Percentiles rank a stretch among this genome's conserved stretches.
Conservation (phyloP, 305 asterid species). For the Caryopteris hybrid region DNA sequence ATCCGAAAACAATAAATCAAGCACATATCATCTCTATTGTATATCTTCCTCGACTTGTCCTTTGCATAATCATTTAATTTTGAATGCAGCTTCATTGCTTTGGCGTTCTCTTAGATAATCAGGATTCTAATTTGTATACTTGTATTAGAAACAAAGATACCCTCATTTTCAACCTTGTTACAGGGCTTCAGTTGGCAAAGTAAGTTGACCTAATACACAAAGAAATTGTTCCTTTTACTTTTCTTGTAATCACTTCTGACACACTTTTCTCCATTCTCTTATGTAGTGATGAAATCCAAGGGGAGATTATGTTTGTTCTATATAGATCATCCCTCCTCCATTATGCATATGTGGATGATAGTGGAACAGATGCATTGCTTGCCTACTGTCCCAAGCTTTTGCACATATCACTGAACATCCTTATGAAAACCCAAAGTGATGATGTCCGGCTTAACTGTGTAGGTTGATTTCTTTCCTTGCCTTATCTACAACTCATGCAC, state of each 20-base stretch:
- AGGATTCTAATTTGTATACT: slow-evolving; percentile 42
- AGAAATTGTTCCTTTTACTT: slow-evolving; percentile 5
- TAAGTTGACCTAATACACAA: slow-evolving; percentile 31
- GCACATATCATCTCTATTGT: slow-evolving; percentile 4
- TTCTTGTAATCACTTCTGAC: slow-evolving; percentile 8
- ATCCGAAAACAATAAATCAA: slow-evolving; percentile 2
- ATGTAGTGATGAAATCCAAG: slow-evolving; percentile 83
- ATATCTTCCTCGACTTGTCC: slow-evolving; percentile 1
- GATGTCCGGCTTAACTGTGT: slow-evolving; percentile 84
- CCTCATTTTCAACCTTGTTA: slow-evolving; percentile 68
- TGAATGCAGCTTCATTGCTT: slow-evolving; percentile 85
- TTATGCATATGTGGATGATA: slow-evolving; percentile 39
- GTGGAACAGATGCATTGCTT: slow-evolving; percentile 39
- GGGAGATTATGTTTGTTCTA: slow-evolving; percentile 85
- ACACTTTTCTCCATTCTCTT: slow-evolving; percentile 19
- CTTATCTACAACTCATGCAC: slow-evolving; percentile 4
- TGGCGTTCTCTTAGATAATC: slow-evolving; percentile 74
- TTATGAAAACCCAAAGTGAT: slow-evolving; percentile 82
- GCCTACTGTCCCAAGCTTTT: slow-evolving; percentile 61
- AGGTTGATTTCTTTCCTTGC: slow-evolving; percentile 44
- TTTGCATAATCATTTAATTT: slow-evolving; percentile 10
- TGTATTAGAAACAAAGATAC: slow-evolving; percentile 57
- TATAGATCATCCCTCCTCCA: slow-evolving; percentile 60
- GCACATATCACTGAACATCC: slow-evolving; percentile 60
- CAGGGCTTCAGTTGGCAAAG: slow-evolving; percentile 91